These are phyloP conservation scores for Arthrinium puccinioides DNA, from an alignment of 2,329 filamentous ascomycete genomes.

Conservation along the genomic window DNA sequence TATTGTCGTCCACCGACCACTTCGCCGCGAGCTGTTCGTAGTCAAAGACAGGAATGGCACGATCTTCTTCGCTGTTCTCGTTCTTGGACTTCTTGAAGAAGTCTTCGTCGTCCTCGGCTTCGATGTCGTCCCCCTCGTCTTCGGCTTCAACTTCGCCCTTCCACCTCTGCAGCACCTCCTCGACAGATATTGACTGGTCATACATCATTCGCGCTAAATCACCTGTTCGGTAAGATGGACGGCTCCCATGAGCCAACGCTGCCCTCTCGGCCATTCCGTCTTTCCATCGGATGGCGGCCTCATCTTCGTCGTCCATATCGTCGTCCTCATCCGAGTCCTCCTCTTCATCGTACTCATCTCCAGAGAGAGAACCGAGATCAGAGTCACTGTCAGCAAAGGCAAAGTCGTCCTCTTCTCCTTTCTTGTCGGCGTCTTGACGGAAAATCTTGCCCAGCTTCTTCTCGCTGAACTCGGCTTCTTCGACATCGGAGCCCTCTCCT, in stretches of 20 bases:
- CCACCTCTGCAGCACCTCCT: conserved; percentile 75
- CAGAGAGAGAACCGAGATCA: conserved; percentile 82
- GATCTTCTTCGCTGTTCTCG: conserved; percentile 72
- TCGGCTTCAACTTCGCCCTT: conserved; percentile 54
- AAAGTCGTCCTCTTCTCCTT: conserved; percentile 60
- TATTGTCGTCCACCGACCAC: conserved; percentile 73
- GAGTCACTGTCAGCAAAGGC: conserved; percentile 96
- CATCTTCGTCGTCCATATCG: conserved; percentile 53
- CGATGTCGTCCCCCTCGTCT: conserved; percentile 52
- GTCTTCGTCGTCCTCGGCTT: conserved; percentile 49
- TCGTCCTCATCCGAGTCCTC: conserved; percentile 33
- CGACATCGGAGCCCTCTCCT: conserved; percentile 40
- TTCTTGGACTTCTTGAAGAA: conserved; percentile 56
- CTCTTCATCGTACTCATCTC: conserved; percentile 38
- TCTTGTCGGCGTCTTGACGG: conserved; percentile 41
- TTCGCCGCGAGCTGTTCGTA: conserved; percentile 76
- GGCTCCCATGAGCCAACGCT: conserved; percentile 60
- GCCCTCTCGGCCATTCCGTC: conserved; percentile 74
- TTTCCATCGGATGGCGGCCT: conserved; percentile 77
- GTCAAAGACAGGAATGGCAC: conserved; percentile 70
- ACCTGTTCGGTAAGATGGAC: conserved; percentile 65
- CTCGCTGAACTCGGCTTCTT: conserved; percentile 51
- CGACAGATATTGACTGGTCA: conserved; percentile 67
- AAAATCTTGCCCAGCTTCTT: conserved; percentile 56
- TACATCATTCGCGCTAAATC: conserved; percentile 89